Base-by-base conservation (phyloP, 768 basidiomycete genomes). In the Galerina sulciceps region DNA sequence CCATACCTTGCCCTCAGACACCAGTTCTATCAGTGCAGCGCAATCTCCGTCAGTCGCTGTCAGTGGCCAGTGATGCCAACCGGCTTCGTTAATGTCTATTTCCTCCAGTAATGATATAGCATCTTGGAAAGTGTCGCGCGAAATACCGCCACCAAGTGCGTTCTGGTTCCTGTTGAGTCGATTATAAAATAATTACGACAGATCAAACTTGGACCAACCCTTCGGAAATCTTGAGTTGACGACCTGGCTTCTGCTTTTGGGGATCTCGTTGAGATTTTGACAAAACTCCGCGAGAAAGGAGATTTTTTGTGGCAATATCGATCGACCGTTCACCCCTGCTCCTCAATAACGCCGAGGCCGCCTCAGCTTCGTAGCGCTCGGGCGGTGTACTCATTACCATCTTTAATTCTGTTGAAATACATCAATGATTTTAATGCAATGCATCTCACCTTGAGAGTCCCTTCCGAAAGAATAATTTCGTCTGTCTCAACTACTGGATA, bases 41-140 rank as follows among this genome's bases (percentile, higher is more conserved):
- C 86, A 78, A 62, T 95, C 92, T 8, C 95, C 94, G 62, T 94
- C 93, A 2, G 85, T 85, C 3, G 92, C 86, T 31, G 89, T 76
- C 45, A 93, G 69, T 0, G 91, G 85, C 94, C 95, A 97, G 54
- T 89, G 86, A 45, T 85, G 81, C 82, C 86, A 90, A 1, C 75
- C 77, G 6, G 80, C 75, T 10, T 81, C 80, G 41, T 80, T 79
- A 22, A 72, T 65, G 20, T 82, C 79, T 13, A 85, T 72, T 5
- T 87, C 85, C 55, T 90, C 86, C 35, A 92, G 70, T 45, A 73
- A 62, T 13, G 84, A 78, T 20, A 76, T 67, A 2, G 93, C 91
- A 67, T 94, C 93, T 60, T 87, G 83, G 65, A 87, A 90, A 18
- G 89, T 76, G 49, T 92, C 89, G 23, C 75, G 75, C 4, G 84